These are phyloP conservation scores for Ceratobasidium sp. DNA, from an alignment of 1,284 basidiomycete species.

Conservation along the genomic window DNA sequence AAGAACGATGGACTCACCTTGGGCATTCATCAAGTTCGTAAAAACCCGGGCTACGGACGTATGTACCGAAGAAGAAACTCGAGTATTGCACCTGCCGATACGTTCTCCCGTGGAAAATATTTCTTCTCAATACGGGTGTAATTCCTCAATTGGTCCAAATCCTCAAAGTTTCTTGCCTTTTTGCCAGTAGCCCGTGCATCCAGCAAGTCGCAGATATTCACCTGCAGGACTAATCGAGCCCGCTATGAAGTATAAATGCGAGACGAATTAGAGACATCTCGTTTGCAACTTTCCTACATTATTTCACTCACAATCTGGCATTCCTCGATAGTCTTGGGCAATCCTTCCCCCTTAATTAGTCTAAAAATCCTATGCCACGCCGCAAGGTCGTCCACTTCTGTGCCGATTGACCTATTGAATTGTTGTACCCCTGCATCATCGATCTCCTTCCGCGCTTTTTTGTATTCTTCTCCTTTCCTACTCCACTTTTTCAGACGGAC, in stretches of 20 bases:
- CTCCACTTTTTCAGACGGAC: not conserved
- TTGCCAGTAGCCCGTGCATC: not conserved
- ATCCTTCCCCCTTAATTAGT: not conserved
- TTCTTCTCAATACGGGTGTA: not conserved
- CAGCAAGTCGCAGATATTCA: not conserved
- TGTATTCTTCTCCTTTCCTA: not conserved
- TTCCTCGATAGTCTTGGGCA: not conserved
- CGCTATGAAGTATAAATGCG: not conserved
- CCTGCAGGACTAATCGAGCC: not conserved
- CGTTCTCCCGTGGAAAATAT: not conserved
- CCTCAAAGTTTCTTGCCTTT: not conserved
- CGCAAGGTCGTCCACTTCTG: not conserved
- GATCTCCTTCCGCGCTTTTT: constrained; percentile 1
- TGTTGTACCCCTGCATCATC: not conserved
- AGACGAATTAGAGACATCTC: not conserved
- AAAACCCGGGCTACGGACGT: no score
- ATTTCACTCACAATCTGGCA: not conserved
- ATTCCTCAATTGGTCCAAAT: not conserved
- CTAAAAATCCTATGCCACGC: not conserved
- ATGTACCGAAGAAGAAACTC: not conserved
- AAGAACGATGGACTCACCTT: no score
- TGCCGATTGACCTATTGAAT: constrained; percentile 13
- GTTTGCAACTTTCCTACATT: not conserved
- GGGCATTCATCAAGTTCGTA: no score
- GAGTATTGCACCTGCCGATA: not conserved